These are phyloP conservation scores for Novakomyces olei DNA, from an alignment of 805 yeast species.

Conservation along the genomic window DNA sequence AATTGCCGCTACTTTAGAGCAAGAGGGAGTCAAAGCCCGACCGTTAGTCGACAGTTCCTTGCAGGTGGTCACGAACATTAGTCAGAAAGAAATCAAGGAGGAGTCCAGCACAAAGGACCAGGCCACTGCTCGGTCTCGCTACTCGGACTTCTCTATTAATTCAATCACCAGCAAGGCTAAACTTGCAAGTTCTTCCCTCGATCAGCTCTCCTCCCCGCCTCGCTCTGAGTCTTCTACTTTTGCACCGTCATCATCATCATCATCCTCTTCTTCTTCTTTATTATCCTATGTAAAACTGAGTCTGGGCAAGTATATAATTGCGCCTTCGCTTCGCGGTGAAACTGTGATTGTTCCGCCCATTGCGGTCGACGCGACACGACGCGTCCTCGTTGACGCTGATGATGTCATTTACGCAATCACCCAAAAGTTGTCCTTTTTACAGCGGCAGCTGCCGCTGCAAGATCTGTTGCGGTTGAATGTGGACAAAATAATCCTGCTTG, in stretches of 20 bases:
- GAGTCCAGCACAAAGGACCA: too few species aligned
- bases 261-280: too few species aligned
- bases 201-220: not conserved
- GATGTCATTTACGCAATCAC: constrained; percentile 22
- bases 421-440: constrained; percentile 15
- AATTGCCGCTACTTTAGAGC: not conserved
- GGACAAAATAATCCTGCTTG: constrained; percentile 65
- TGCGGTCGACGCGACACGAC: not conserved
- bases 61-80: not conserved
- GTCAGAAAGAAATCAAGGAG: too few species aligned
- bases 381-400: constrained; percentile 17
- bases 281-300: too few species aligned
- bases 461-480: constrained; percentile 19
- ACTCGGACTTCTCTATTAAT: too few species aligned
- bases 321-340: not conserved
- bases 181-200: not conserved
- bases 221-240: too few species aligned
- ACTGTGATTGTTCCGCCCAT: not conserved
- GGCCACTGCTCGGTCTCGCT: too few species aligned
- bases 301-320: too few species aligned
- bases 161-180: too few species aligned
- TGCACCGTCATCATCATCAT: too few species aligned
- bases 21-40: constrained; percentile 1
- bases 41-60: not conserved
- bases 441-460: too few species aligned